A percentile compares a stretch with the other conserved stretches of the same genome.
These are phyloP conservation scores for Xerocomus amazonicus DNA, from an alignment of 1,284 basidiomycete species.

Conservation along the genomic window DNA sequence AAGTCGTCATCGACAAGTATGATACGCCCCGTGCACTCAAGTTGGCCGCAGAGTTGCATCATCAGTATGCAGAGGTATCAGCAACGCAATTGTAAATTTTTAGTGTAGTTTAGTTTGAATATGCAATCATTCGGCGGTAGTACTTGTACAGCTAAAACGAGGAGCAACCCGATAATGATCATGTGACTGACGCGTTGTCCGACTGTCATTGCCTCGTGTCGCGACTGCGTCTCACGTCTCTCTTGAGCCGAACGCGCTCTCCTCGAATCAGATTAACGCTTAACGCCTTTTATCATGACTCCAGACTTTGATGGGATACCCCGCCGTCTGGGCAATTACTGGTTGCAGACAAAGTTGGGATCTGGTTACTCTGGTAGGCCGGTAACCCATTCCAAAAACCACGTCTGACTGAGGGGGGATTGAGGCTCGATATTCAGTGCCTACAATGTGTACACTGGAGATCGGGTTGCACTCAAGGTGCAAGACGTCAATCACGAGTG, in stretches of 20 bases:
- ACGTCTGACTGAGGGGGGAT: conserved; percentile 1
- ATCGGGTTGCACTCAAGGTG: conserved; percentile 67
- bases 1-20: conserved; percentile 69
- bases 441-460: conserved; percentile 48
- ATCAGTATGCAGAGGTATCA: conserved; percentile 14
- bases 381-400: background rate
- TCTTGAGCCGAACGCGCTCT: background rate
- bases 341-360: conserved; percentile 43
- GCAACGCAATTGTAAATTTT: conserved; percentile 15
- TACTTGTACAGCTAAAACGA: background rate
- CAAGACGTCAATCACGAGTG: conserved; percentile 66
- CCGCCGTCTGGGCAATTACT: conserved; percentile 45
- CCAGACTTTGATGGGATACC: conserved; percentile 34
- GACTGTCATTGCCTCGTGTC: conserved; percentile 13
- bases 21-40: conserved; percentile 71
- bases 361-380: conserved; percentile 52
- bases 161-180: too few species aligned
- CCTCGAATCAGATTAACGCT: background rate
- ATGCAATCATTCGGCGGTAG: background rate
- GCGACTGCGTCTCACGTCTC: background rate
- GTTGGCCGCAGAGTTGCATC: conserved; percentile 46
- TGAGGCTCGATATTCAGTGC: conserved; percentile 65
- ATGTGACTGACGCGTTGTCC: conserved; percentile 35
- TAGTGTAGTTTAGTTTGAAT: background rate
- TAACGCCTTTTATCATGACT: conserved; percentile 15